Conservation (phyloP, 164 flowering plant genomes). For the Warburgia ugandensis region DNA sequence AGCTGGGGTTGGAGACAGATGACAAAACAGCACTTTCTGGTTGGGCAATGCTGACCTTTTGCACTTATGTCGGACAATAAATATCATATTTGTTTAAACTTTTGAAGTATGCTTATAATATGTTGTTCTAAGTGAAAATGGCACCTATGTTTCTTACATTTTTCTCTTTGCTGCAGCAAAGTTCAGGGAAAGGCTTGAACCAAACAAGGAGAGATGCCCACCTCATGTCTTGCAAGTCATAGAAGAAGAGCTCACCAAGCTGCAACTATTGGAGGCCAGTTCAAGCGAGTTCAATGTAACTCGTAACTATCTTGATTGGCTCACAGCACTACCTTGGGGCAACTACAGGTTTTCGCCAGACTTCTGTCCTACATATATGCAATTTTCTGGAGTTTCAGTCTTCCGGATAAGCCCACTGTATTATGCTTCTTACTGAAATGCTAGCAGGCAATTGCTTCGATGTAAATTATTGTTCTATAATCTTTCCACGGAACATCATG, state of each 20-base stretch:
- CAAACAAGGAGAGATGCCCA: conserved; percentile 79
- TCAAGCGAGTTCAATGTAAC: conserved; percentile 99
- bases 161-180: conserved; percentile 51
- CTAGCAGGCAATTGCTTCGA: too few species aligned
- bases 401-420: too few species aligned
- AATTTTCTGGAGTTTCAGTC: too few species aligned
- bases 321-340: conserved; percentile 97
- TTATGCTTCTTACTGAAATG: too few species aligned
- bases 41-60: too few species aligned
- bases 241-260: conserved; percentile 92
- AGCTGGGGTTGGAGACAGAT: conserved; percentile 94
- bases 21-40: conserved; percentile 98
- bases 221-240: conserved; percentile 95
- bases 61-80: too few species aligned
- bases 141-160: conserved; percentile 3
- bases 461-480: too few species aligned
- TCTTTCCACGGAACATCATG: too few species aligned
- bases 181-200: conserved; percentile 90
- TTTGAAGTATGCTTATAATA: too few species aligned
- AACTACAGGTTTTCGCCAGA: conserved; percentile 88
- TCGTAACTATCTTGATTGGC: conserved; percentile 97
- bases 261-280: conserved; percentile 92
- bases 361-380: too few species aligned
- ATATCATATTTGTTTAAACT: too few species aligned
- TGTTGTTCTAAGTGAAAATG: too few species aligned